phyloP scores from a whole-genome alignment of 2,329 filamentous ascomycete genomes.

The Akanthomyces muscarius region DNA sequence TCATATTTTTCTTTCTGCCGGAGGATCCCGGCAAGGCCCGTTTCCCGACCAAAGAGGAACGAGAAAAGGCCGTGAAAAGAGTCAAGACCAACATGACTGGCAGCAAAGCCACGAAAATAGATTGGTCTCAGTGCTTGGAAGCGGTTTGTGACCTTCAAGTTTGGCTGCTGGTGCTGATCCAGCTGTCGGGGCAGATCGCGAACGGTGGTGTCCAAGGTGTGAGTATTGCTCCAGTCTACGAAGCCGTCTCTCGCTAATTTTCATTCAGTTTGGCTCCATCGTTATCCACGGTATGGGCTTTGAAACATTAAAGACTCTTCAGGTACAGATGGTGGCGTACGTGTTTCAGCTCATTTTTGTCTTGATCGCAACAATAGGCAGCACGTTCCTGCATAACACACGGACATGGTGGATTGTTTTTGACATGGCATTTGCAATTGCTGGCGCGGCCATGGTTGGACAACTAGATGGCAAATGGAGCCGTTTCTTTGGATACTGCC shows the following conservation, averaged over 20 bases:
- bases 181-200: slow-evolving; percentile 25
- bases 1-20: slow-evolving; percentile 7
- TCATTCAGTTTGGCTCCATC: slow-evolving; percentile 25
- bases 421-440: slow-evolving; percentile 21
- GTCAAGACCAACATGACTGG: slow-evolving; percentile 53
- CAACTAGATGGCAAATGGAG: slow-evolving; percentile 2
- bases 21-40: slow-evolving; percentile 34
- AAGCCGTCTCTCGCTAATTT: slow-evolving; percentile 7
- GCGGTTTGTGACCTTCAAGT: slow-evolving; percentile 1
- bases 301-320: slow-evolving; percentile 21
- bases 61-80: slow-evolving; percentile 60
- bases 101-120: slow-evolving; percentile 23
- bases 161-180: slow-evolving; percentile 21
- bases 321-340: slow-evolving; percentile 22
- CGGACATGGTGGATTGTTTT: slow-evolving; percentile 26
- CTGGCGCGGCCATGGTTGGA: slow-evolving; percentile 25
- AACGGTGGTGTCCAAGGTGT: slow-evolving; percentile 29
- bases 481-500: slow-evolving; percentile 8
- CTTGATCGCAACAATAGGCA: slow-evolving; percentile 22
- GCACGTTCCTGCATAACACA: slow-evolving; percentile 24
- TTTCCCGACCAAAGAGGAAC: slow-evolving; percentile 57
- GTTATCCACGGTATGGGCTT: slow-evolving; percentile 25
- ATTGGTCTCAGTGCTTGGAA: slow-evolving; percentile 7
- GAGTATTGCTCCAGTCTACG: slow-evolving; percentile 8
- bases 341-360: slow-evolving; percentile 25